phyloP scores from a whole-genome alignment of 345 rosid species.

The Heritiera littoralis region DNA sequence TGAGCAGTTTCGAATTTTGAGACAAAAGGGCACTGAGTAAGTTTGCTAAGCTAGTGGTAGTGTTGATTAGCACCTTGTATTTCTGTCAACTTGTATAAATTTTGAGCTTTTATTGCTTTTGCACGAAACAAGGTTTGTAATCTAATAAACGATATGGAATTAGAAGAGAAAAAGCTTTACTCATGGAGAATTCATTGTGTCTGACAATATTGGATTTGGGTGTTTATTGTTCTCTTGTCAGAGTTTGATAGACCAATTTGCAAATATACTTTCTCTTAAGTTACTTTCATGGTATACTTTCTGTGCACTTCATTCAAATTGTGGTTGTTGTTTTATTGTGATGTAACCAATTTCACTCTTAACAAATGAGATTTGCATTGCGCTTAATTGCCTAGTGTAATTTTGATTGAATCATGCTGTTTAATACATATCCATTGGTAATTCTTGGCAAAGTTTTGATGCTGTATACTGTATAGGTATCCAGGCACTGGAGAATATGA shows the following conservation, averaged over 20 bases:
- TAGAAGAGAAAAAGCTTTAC: background rate
- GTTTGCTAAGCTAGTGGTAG: slow-evolving; percentile 15
- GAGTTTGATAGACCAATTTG: background rate
- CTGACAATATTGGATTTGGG: background rate
- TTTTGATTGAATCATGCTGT: background rate
- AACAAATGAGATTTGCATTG: background rate
- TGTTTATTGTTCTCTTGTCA: background rate
- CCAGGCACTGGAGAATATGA: slow-evolving; percentile 89
- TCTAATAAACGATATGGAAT: background rate
- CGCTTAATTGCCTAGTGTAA: background rate
- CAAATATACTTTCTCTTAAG: background rate
- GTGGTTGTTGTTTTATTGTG: background rate
- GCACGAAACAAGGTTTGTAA: background rate
- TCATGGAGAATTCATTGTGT: background rate
- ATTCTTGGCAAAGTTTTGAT: background rate
- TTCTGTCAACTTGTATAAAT: background rate
- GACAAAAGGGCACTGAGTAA: slow-evolving; percentile 91
- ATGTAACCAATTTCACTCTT: background rate
- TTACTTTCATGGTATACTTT: background rate
- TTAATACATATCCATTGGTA: background rate
- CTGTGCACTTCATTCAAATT: background rate
- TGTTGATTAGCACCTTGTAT: background rate
- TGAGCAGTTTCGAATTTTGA: slow-evolving; percentile 75
- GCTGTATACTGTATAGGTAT: slow-evolving; percentile 48
- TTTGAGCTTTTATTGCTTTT: background rate